These are phyloP conservation scores for Globisporangium spiculum DNA, from an alignment of 352 stramenopile species.

Conservation along the genomic window DNA sequence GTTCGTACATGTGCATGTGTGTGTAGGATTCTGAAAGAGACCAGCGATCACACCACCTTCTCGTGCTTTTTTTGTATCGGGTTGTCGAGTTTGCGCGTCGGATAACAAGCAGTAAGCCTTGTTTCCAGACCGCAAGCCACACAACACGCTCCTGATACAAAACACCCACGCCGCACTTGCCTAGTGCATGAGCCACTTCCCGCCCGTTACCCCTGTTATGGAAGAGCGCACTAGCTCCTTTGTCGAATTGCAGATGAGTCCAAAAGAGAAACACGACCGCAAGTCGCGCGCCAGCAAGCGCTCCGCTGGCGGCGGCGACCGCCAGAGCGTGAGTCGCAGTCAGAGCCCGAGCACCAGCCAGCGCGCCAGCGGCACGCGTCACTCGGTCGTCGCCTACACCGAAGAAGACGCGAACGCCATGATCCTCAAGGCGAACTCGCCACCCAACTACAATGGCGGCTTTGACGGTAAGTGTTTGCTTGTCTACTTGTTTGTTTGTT, in stretches of 20 bases:
- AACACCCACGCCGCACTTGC: background rate
- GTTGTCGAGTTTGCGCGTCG: background rate
- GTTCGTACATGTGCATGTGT: background rate
- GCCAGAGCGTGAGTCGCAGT: slow-evolving; percentile 6
- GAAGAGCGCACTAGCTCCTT: slow-evolving; percentile 57
- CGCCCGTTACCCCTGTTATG: slow-evolving; percentile 23
- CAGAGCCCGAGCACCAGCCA: slow-evolving; percentile 22
- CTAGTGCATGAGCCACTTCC: slow-evolving; percentile 6
- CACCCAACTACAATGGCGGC: slow-evolving; percentile 58
- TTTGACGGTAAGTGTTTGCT: slow-evolving; percentile 38
- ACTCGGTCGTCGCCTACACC: slow-evolving; percentile 31
- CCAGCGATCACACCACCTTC: background rate
- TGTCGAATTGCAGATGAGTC: slow-evolving; percentile 26
- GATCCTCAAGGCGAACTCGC: slow-evolving; percentile 63
- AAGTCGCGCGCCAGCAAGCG: slow-evolving; percentile 26
- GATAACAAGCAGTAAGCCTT: background rate
- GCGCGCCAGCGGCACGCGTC: slow-evolving; percentile 17
- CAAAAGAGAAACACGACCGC: slow-evolving; percentile 15
- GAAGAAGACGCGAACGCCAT: slow-evolving; percentile 62
- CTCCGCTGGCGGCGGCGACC: slow-evolving; percentile 11
- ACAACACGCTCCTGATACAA: slow-evolving; percentile 2
- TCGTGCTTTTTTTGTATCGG: background rate
- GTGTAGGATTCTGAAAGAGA: slow-evolving; percentile 2
- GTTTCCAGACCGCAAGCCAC: slow-evolving; percentile 2
- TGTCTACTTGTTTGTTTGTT: background rate